A percentile compares a stretch with the other conserved stretches of the same genome.
These are phyloP conservation scores for Pythium chondricola DNA, from an alignment of 352 stramenopile species.

Conservation along the genomic window DNA sequence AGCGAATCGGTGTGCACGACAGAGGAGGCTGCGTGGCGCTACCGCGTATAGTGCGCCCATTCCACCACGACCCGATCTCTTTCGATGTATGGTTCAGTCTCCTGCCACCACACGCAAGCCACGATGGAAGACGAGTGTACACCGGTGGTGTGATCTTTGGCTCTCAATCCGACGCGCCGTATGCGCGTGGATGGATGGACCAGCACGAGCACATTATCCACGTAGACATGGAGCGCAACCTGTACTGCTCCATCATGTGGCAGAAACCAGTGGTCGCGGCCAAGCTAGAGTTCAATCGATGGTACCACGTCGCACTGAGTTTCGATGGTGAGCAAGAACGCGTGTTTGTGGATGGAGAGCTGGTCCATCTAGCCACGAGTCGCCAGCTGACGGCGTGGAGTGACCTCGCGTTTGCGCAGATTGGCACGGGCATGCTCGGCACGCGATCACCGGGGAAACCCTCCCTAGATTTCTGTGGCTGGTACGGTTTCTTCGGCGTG, in stretches of 20 bases:
- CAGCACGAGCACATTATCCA: conserved; percentile 36
- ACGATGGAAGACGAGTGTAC: conserved; percentile 13
- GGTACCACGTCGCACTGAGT: conserved; percentile 63
- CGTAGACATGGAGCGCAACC: conserved; percentile 30
- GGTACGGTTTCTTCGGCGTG: conserved; percentile 64
- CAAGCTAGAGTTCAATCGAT: conserved; percentile 29
- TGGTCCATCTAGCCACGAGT: conserved; percentile 27
- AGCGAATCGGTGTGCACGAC: conserved; percentile 8
- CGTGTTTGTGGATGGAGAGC: conserved; percentile 56
- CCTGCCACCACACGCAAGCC: conserved; percentile 8
- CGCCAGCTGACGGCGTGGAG: conserved; percentile 31
- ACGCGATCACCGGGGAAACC: conserved; percentile 29
- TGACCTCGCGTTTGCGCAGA: conserved; percentile 39
- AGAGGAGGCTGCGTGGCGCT: conserved; percentile 7
- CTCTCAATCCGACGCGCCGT: conserved; percentile 28
- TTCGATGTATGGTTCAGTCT: conserved; percentile 47
- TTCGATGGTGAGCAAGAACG: conserved; percentile 36
- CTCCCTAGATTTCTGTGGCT: conserved; percentile 45
- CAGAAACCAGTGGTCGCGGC: conserved; percentile 16
- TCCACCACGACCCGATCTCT: conserved; percentile 22
- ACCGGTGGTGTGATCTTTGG: conserved; percentile 33
- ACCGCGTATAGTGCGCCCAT: conserved; percentile 14
- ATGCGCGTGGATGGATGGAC: conserved; percentile 19
- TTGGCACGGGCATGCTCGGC: conserved; percentile 57
- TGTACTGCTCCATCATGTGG: conserved; percentile 44